Evolutionary conservation across 768 basidiomycete genomes (phyloP).

Genomic region (Phlegmacium glaucopus): DNA sequence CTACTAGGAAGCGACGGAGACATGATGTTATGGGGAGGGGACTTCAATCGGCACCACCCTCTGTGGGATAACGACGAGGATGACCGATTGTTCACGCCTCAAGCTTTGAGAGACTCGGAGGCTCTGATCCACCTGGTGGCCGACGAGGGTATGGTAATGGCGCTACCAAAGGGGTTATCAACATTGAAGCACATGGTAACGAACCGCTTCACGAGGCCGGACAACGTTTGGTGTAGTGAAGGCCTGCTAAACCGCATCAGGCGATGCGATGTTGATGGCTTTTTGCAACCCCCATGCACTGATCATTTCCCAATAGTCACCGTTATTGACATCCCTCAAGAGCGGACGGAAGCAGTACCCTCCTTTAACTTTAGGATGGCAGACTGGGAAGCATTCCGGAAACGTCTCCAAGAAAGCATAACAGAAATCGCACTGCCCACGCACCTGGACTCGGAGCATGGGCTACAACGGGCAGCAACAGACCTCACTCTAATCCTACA

Average conservation of each 20-base stretch:
- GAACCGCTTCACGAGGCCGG: not conserved
- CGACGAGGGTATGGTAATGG: conserved; percentile 28
- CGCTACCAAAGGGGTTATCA: conserved; percentile 13
- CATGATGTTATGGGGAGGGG: conserved; percentile 29
- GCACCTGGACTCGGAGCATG: not conserved
- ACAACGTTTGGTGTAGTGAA: not conserved
- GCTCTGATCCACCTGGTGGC: conserved; percentile 24
- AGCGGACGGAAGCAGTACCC: not conserved
- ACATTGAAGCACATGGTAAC: not conserved
- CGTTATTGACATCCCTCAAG: conserved; percentile 17
- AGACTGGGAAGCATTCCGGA: conserved; percentile 27
- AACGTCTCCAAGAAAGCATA: not conserved
- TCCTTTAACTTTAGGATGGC: conserved; percentile 22
- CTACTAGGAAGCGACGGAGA: not conserved
- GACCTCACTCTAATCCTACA: conserved; percentile 1
- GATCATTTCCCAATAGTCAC: conserved; percentile 41
- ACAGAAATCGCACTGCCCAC: not conserved
- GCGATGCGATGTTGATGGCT: conserved; percentile 21
- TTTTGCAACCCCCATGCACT: conserved; percentile 16
- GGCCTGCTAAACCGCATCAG: not conserved
- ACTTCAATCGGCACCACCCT: conserved; percentile 41
- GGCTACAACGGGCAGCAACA: conserved; percentile 1
- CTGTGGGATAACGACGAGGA: conserved; percentile 33
- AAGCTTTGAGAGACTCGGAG: conserved; percentile 17
- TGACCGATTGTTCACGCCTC: conserved; percentile 30